Evolutionary conservation across 805 yeast genomes (phyloP).

Genomic region (Sugiyamaella marilandica): DNA sequence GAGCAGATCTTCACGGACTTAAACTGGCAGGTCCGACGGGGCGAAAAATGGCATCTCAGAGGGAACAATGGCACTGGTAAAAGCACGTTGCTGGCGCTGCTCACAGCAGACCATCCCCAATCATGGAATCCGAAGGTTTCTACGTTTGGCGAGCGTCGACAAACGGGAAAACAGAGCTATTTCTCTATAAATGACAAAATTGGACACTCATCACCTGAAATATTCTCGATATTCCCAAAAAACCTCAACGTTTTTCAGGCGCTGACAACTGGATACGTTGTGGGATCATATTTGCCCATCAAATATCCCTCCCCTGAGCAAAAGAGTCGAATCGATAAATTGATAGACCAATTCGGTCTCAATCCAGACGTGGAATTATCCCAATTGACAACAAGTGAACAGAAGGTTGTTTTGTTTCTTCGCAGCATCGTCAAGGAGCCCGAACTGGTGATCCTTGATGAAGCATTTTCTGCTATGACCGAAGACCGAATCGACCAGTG

Average conservation of each 20-base stretch:
- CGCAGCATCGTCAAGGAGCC: constrained; percentile 79
- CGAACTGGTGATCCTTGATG: constrained; percentile 74
- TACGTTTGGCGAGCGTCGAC: constrained; percentile 61
- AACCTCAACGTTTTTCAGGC: constrained; percentile 50
- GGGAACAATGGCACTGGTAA: constrained; percentile 95
- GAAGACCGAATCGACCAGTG: constrained; percentile 54
- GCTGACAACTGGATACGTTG: constrained; percentile 66
- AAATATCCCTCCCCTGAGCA: constrained; percentile 37
- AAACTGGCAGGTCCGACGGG: constrained; percentile 59
- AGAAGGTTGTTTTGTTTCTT: constrained; percentile 69
- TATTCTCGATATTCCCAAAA: constrained; percentile 78
- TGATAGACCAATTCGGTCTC: constrained; percentile 45
- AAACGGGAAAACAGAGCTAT: constrained; percentile 69
- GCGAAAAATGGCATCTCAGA: constrained; percentile 82
- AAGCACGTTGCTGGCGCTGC: constrained; percentile 75
- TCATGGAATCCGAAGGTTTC: constrained; percentile 75
- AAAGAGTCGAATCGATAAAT: constrained; percentile 38
- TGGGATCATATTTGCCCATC: constrained; percentile 62
- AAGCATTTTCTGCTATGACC: constrained; percentile 89
- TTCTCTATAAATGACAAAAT: constrained; percentile 74
- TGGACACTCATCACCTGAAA: constrained; percentile 87
- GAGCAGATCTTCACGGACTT: constrained; percentile 55
- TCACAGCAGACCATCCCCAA: constrained; percentile 96
- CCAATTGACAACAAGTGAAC: constrained; percentile 62
- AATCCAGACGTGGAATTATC: constrained; percentile 43